Percentiles rank a stretch among this genome's conserved stretches.
Evolutionary conservation across 2,329 filamentous ascomycete genomes (phyloP).

Genomic region (Sporothrix pseudoabietina): DNA sequence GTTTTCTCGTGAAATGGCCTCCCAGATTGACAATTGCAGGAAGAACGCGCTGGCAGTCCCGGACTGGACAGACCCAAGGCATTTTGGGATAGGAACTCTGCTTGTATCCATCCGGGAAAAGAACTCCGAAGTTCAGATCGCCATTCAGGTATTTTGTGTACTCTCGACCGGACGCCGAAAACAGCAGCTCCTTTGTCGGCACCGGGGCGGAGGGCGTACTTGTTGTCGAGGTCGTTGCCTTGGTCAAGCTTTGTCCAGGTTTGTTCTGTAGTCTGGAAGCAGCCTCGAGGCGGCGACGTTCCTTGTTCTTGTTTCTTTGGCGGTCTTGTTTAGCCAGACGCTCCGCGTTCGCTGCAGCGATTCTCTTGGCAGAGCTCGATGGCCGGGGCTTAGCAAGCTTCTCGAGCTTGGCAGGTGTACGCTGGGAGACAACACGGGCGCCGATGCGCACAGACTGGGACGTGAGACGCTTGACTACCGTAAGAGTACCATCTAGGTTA

Average conservation of each 20-base stretch:
- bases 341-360: neutral
- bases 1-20: conserved; percentile 35
- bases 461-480: neutral
- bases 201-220: too few species aligned
- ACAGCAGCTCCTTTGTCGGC: neutral
- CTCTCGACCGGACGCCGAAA: neutral
- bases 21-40: conserved; percentile 29
- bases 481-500: conserved; percentile 30
- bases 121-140: neutral
- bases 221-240: neutral
- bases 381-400: neutral
- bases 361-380: neutral
- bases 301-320: neutral
- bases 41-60: conserved; percentile 35
- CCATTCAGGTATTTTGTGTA: neutral
- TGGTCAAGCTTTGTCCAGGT: neutral
- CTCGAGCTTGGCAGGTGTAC: neutral
- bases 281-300: neutral
- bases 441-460: neutral
- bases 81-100: conserved; percentile 6
- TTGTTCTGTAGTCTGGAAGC: too few species aligned
- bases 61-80: conserved; percentile 37
- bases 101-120: conserved; percentile 35
- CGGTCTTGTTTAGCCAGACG: neutral
- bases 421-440: conserved; percentile 28